These are phyloP conservation scores for Silene noctiflora DNA, from an alignment of 179 eudicot species.

Conservation along the genomic window DNA sequence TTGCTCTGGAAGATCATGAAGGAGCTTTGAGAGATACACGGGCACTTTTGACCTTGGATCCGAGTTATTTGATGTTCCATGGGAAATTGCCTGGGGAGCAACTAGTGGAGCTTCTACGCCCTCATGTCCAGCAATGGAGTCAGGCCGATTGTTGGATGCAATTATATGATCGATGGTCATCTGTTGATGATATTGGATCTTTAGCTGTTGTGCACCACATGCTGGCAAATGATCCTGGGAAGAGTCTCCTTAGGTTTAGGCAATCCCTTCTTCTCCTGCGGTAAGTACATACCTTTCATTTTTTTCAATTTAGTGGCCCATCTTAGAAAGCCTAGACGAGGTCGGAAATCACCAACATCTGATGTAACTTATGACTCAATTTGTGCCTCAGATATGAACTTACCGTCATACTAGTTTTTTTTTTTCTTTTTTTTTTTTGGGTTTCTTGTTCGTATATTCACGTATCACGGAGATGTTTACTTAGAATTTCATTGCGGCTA, in stretches of 20 bases:
- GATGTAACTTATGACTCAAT: background rate
- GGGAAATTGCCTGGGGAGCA: slow-evolving; percentile 65
- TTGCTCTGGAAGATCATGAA: slow-evolving; percentile 60
- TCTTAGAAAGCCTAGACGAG: background rate
- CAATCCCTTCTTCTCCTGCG: slow-evolving; percentile 77
- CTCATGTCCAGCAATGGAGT: slow-evolving; percentile 61
- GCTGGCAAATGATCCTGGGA: slow-evolving; percentile 72
- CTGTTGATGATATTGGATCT: slow-evolving; percentile 85
- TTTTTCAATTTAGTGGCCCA: background rate
- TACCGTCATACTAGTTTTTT: background rate
- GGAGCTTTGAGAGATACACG: slow-evolving; percentile 65
- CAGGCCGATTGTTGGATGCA: slow-evolving; percentile 92
- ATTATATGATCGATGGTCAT: slow-evolving; percentile 76
- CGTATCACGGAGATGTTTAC: background rate
- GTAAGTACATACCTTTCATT: slow-evolving; percentile 31
- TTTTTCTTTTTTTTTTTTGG: slow-evolving; percentile 1
- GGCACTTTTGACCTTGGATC: slow-evolving; percentile 66
- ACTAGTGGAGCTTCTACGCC: slow-evolving; percentile 56
- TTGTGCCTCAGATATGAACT: background rate
- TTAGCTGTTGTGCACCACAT: slow-evolving; percentile 84
- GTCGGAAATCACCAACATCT: background rate
- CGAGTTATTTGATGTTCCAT: slow-evolving; percentile 66
- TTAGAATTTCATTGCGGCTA: background rate
- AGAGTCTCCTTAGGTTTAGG: slow-evolving; percentile 67
- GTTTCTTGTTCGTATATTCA: background rate